Percentiles rank a stretch among this genome's conserved stretches.
phyloP scores from a whole-genome alignment of 1,139 yeast species.

The Saccharomyces hybrid region DNA sequence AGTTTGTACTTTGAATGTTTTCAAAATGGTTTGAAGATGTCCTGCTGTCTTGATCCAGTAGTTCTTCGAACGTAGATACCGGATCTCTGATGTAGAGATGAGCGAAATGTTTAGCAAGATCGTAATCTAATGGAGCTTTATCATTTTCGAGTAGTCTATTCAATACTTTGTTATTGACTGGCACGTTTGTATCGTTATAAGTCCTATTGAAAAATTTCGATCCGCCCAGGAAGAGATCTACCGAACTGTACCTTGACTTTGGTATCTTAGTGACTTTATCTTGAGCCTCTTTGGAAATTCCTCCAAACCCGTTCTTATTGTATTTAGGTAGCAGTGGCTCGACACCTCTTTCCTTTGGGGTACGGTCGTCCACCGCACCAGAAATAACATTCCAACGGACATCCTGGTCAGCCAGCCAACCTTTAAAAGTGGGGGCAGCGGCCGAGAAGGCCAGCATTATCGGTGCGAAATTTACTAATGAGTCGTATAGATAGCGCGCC shows the following conservation, averaged over 20 bases:
- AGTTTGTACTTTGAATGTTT: conserved; percentile 91
- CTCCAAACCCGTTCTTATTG: conserved; percentile 39
- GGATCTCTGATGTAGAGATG: conserved; percentile 93
- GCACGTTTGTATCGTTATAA: conserved; percentile 70
- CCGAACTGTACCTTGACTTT: conserved; percentile 85
- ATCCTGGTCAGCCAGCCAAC: conserved; percentile 87
- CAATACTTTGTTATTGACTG: conserved; percentile 55
- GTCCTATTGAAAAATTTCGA: conserved; percentile 39
- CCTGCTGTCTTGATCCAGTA: conserved; percentile 59
- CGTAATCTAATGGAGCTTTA: conserved; percentile 45
- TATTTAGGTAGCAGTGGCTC: conserved; percentile 42
- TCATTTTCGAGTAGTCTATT: conserved; percentile 42
- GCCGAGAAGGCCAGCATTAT: conserved; percentile 74
- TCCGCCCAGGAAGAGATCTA: conserved; percentile 74
- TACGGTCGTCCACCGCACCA: conserved; percentile 90
- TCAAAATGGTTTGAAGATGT: conserved; percentile 88
- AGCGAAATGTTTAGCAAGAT: conserved; percentile 81
- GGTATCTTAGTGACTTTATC: conserved; percentile 54
- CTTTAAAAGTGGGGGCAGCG: conserved; percentile 90
- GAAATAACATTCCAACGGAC: conserved; percentile 96
- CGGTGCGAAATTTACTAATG: conserved; percentile 82
- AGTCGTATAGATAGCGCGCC: conserved; percentile 79
- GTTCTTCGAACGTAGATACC: conserved; percentile 79
- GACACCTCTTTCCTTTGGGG: conserved; percentile 68
- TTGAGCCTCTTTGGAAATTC: conserved; percentile 35